Percentiles rank a stretch among this genome's conserved stretches.
phyloP scores from a whole-genome alignment of 768 basidiomycete genomes.

The Phylloporus rhodoxanthus region DNA sequence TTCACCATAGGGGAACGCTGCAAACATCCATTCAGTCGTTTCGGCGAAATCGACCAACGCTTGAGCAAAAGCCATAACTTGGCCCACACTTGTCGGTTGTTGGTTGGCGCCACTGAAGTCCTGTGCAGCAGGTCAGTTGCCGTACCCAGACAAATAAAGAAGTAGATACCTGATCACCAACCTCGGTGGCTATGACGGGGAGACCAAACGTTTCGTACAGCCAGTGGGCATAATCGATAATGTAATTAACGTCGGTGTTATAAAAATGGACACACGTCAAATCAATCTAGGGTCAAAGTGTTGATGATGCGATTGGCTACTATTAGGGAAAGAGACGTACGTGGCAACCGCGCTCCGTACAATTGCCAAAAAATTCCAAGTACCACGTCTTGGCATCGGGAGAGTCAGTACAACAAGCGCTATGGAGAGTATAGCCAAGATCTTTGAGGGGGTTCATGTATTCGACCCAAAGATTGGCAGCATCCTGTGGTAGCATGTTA shows the following conservation, averaged over 20 bases:
- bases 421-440: conserved; percentile 52
- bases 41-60: conserved; percentile 40
- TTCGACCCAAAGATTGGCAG: conserved; percentile 50
- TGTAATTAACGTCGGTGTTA: conserved; percentile 38
- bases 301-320: not conserved
- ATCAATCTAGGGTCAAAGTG: conserved; percentile 40
- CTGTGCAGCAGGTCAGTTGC: conserved; percentile 28
- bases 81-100: conserved; percentile 28
- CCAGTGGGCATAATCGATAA: conserved; percentile 47
- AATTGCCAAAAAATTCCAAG: conserved; percentile 45
- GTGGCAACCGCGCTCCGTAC: conserved; percentile 36
- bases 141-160: not conserved
- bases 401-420: conserved; percentile 65
- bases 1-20: conserved; percentile 60
- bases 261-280: conserved; percentile 66
- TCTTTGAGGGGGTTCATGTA: conserved; percentile 54
- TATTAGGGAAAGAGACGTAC: conserved; percentile 35
- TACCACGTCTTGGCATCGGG: conserved; percentile 61
- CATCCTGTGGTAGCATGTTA: conserved; percentile 48
- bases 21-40: conserved; percentile 18
- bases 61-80: conserved; percentile 44
- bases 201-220: conserved; percentile 40
- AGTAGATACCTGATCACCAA: conserved; percentile 53
- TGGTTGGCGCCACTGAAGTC: conserved; percentile 43
- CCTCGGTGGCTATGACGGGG: conserved; percentile 59